These are phyloP conservation scores for Spathaspora sp. DNA, from an alignment of 805 yeast species.

Conservation along the genomic window DNA sequence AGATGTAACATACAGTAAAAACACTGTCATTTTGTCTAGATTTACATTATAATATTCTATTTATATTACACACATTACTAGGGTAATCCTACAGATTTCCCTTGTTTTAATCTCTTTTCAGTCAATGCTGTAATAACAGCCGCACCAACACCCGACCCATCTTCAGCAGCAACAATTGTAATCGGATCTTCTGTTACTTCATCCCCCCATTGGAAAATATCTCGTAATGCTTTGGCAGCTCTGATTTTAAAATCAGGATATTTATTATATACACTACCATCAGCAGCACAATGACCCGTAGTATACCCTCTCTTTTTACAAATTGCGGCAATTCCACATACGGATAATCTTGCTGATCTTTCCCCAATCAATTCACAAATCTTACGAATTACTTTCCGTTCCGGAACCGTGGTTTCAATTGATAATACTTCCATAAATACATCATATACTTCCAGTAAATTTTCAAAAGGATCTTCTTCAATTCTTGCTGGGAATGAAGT, in stretches of 20 bases:
- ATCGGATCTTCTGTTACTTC: constrained; percentile 67
- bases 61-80: not conserved
- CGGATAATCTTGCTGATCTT: constrained; percentile 87
- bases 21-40: no score
- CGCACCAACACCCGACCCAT: constrained; percentile 98
- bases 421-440: constrained; percentile 58
- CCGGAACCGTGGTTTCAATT: constrained; percentile 66
- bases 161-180: constrained; percentile 87
- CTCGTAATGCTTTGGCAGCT: constrained; percentile 84
- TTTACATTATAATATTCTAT: no score
- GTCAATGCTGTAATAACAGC: constrained; percentile 97
- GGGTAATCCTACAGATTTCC: constrained; percentile 57
- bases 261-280: constrained; percentile 91
- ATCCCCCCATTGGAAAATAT: constrained; percentile 75
- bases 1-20: no score
- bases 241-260: constrained; percentile 90
- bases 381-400: constrained; percentile 78
- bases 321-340: constrained; percentile 94
- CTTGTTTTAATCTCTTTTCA: constrained; percentile 68
- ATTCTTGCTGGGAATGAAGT: constrained; percentile 83
- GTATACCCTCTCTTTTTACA: constrained; percentile 78
- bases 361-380: constrained; percentile 85
- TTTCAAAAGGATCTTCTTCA: constrained; percentile 87
- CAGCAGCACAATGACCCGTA: constrained; percentile 90
- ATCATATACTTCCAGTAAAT: constrained; percentile 69